Base-by-base conservation (phyloP, 148 eudicot species). In the Nepenthes gracilis region DNA sequence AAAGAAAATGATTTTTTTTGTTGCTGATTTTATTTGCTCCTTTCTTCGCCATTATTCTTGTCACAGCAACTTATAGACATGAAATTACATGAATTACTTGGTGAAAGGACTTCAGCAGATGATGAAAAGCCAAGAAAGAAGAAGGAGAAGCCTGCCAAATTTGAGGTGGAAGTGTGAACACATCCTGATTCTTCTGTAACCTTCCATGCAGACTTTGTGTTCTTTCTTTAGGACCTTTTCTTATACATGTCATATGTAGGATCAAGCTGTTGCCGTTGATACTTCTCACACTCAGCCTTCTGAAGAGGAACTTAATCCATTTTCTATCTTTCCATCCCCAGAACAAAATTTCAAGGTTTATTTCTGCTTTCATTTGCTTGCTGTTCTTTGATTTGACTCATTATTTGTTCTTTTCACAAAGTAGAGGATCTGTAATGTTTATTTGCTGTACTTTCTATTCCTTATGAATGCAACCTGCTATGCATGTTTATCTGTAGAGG, bases 121-220 rank as follows among this genome's bases (percentile, higher is more conserved):
- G 76, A 86, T 84, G 99, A 93, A 73, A 89, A 88, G 73, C 89
- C 89, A 60, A 88, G 86, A 77, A 84, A 84, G 92, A 93, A 93
- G 80, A 93, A 93, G 79, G 97, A 89, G 74, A 93, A 89, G 79
- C 84, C 96, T 56, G 79, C 70, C 11, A 93, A 86, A 84, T 79
- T 71, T 62, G 91, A 93, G 94, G 93, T 85, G 50, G 43, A 62
- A n/a, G 2, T 47, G 33, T 43, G 47, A 13, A 36, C 23, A 36
- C 11, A 1, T 12, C 33, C 47, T 37, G 23, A 12, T 55, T 12
- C 5, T 6, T 13, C 14, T 1, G 55, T 13, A 52, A 52, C 55
- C n/a, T 52, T n/a, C 0, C 6, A 5, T 5, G 6, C n/a, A 1
- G 32, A n/a, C 23, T 52, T 12, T 52, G 1, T 11, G 15, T 12